Conservation (phyloP, 441 rosid genomes). For the Jatropha podagrica region DNA sequence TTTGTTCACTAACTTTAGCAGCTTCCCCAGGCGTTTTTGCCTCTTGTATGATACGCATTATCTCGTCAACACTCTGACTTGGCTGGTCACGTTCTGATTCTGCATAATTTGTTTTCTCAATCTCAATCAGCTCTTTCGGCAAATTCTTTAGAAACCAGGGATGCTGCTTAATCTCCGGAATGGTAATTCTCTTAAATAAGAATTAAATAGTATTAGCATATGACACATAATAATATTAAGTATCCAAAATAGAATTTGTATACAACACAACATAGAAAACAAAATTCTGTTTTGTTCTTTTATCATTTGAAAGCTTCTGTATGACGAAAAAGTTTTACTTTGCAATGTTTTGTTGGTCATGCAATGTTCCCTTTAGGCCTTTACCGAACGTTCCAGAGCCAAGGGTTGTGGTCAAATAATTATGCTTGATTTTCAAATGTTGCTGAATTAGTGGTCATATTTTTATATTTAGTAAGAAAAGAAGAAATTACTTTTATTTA, state of each 20-base stretch:
- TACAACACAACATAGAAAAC: not conserved
- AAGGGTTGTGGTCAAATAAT: not conserved
- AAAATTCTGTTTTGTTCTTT: not conserved
- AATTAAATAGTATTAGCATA: conserved; percentile 12
- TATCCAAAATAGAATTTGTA: not conserved
- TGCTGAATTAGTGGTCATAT: not conserved
- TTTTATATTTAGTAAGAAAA: not conserved
- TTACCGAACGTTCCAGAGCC: no score
- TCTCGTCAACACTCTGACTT: conserved; percentile 55
- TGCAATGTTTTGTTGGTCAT: no score
- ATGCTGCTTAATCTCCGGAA: conserved; percentile 64
- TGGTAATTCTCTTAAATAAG: conserved; percentile 48
- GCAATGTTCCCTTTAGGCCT: no score
- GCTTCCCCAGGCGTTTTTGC: conserved; percentile 42
- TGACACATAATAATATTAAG: not conserved
- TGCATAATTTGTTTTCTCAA: conserved; percentile 45
- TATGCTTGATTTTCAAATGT: not conserved
- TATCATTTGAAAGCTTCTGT: not conserved
- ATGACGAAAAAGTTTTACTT: not conserved
- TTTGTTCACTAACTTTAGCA: conserved; percentile 32
- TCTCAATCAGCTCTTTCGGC: conserved; percentile 53
- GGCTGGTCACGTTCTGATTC: conserved; percentile 36
- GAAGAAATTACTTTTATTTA: not conserved
- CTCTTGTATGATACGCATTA: conserved; percentile 55
- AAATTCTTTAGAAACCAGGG: conserved; percentile 66